These are phyloP conservation scores for Naganishia sp. DNA, from an alignment of 1,284 basidiomycete genomes.

Conservation along the genomic window DNA sequence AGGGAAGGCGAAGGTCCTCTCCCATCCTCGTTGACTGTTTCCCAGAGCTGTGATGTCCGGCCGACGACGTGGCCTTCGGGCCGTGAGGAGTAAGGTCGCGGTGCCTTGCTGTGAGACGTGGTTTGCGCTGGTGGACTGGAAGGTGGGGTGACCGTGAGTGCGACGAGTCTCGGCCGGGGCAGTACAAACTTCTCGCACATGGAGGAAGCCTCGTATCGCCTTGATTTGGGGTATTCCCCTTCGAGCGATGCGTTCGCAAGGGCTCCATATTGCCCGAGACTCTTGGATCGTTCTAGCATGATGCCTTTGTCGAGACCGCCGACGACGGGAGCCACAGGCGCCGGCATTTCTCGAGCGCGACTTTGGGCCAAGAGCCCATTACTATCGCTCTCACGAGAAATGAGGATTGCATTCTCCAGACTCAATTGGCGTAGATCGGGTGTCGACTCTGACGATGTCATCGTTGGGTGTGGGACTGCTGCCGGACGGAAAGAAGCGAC, in stretches of 20 bases:
- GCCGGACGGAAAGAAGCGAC: conserved; percentile 23
- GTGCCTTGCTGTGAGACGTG: neutral
- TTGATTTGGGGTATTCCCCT: neutral
- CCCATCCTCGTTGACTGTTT: neutral
- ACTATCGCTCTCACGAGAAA: conserved; percentile 20
- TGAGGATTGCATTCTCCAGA: conserved; percentile 13
- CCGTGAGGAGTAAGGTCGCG: neutral
- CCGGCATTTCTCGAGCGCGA: conserved; percentile 22
- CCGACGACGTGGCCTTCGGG: conserved; percentile 19
- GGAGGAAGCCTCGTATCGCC: conserved; percentile 20
- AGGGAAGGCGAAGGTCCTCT: conserved; percentile 5
- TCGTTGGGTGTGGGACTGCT: neutral
- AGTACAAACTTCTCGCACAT: conserved; percentile 28
- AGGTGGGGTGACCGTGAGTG: conserved; percentile 26
- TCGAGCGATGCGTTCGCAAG: neutral
- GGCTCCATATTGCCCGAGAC: conserved; percentile 6
- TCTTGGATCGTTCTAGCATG: conserved; percentile 6
- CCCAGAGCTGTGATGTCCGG: conserved; percentile 2
- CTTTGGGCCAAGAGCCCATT: conserved; percentile 16
- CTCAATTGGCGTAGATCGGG: conserved; percentile 12
- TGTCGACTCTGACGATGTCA: neutral
- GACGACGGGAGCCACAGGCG: neutral
- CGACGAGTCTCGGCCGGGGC: conserved; percentile 28
- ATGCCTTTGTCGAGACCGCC: too few relatives aligned
- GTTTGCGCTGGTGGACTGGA: conserved; percentile 9